Evolutionary conservation across 768 basidiomycete species (phyloP).

Genomic region (Leccinum ochraceum): DNA sequence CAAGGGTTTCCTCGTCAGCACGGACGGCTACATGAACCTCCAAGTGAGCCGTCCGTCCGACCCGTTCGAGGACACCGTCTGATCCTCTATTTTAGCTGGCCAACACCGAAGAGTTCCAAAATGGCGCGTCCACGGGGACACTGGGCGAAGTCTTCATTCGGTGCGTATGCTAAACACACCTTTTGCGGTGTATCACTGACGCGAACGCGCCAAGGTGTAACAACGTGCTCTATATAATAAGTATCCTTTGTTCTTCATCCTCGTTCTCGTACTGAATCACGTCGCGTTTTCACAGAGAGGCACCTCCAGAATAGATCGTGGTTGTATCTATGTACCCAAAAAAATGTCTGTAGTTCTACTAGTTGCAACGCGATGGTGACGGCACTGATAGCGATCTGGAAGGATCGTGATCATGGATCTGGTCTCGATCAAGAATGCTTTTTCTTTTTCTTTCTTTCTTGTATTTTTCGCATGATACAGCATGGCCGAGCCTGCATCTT

Average conservation of each 20-base stretch:
- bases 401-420: slow-evolving; percentile 3
- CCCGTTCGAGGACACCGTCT: neutral
- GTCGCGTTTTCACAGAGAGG: slow-evolving; percentile 62
- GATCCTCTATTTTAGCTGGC: slow-evolving; percentile 47
- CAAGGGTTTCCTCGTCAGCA: slow-evolving; percentile 98
- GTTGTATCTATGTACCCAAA: slow-evolving; percentile 8
- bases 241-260: slow-evolving; percentile 37
- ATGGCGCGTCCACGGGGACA: slow-evolving; percentile 92
- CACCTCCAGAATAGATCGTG: slow-evolving; percentile 48
- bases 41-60: slow-evolving; percentile 56
- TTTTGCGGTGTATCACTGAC: slow-evolving; percentile 6
- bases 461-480: neutral
- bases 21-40: slow-evolving; percentile 99
- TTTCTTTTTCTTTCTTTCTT: neutral
- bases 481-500: neutral
- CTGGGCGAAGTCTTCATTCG: slow-evolving; percentile 99
- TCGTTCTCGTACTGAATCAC: slow-evolving; percentile 22
- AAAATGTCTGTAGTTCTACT: slow-evolving; percentile 11
- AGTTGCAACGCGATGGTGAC: slow-evolving; percentile 7
- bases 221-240: slow-evolving; percentile 95
- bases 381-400: slow-evolving; percentile 8
- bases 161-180: slow-evolving; percentile 43
- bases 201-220: slow-evolving; percentile 64
- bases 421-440: neutral
- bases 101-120: slow-evolving; percentile 98